phyloP scores from a whole-genome alignment of 371 early-diverging fungal species.

The Lichtheimia ramosa region DNA sequence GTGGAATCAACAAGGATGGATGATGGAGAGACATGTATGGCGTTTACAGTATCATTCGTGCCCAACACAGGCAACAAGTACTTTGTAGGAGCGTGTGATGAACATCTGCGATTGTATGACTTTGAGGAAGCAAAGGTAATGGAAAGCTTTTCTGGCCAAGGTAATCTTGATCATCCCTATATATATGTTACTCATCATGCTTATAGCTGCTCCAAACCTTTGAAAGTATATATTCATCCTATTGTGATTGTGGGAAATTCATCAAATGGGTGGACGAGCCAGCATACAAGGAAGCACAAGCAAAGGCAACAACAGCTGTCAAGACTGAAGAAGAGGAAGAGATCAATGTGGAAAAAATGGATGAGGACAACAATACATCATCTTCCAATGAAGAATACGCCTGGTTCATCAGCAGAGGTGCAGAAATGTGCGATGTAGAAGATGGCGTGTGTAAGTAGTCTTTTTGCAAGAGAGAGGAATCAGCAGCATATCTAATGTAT shows the following conservation, averaged over 20 bases:
- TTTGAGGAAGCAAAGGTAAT: slow-evolving; percentile 76
- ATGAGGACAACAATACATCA: slow-evolving; percentile 5
- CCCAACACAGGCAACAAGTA: slow-evolving; percentile 91
- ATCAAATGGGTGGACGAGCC: slow-evolving; percentile 64
- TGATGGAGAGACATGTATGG: slow-evolving; percentile 91
- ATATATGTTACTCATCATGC: neutral
- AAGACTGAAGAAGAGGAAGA: slow-evolving; percentile 8
- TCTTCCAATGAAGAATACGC: slow-evolving; percentile 40
- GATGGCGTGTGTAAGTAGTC: slow-evolving; percentile 72
- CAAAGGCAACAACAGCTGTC: slow-evolving; percentile 8
- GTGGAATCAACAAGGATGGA: slow-evolving; percentile 60
- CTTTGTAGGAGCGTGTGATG: slow-evolving; percentile 88
- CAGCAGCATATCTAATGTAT: neutral
- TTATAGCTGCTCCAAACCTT: slow-evolving; percentile 74
- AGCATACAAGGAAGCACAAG: slow-evolving; percentile 8
- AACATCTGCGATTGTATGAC: slow-evolving; percentile 82
- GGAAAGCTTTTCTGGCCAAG: too few species aligned
- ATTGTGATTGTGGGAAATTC: slow-evolving; percentile 90
- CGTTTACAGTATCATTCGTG: slow-evolving; percentile 89
- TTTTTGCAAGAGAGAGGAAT: neutral
- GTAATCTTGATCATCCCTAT: too few species aligned
- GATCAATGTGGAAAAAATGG: slow-evolving; percentile 7
- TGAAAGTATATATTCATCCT: slow-evolving; percentile 79
- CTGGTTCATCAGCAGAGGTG: slow-evolving; percentile 84
- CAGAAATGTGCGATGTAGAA: slow-evolving; percentile 85